Percentiles rank a stretch among this genome's conserved stretches.
Conservation (phyloP, 2,329 filamentous ascomycete species). For the Bipolaris zeicola region DNA sequence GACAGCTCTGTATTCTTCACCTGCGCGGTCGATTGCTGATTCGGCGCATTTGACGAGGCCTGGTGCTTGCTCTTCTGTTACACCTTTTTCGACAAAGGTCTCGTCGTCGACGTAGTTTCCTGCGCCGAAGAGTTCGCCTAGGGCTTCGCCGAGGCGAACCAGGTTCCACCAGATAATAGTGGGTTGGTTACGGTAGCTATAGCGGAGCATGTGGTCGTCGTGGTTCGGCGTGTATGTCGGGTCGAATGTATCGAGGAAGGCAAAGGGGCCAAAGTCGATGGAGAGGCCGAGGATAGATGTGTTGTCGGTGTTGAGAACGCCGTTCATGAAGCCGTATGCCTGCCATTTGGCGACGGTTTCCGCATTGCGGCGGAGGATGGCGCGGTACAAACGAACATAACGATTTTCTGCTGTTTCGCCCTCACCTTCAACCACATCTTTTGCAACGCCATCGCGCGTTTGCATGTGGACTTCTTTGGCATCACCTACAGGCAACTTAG, state of each 20-base stretch:
- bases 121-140: constrained; percentile 86
- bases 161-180: constrained; percentile 99
- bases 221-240: constrained; percentile 95
- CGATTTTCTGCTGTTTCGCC: constrained; percentile 77
- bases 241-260: constrained; percentile 97
- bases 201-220: constrained; percentile 85
- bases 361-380: constrained; percentile 84
- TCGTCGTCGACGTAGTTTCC: constrained; percentile 73
- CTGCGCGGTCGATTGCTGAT: constrained; percentile 76
- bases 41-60: constrained; percentile 81
- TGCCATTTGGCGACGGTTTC: constrained; percentile 92
- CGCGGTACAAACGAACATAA: constrained; percentile 84
- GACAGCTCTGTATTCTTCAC: constrained; percentile 85
- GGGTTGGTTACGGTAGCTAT: constrained; percentile 92
- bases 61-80: constrained; percentile 69
- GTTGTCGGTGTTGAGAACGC: constrained; percentile 97
- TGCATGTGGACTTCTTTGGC: constrained; percentile 56
- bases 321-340: constrained; percentile 99
- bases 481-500: constrained; percentile 55
- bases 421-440: constrained; percentile 69
- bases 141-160: constrained; percentile 83
- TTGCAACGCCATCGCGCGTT: constrained; percentile 55
- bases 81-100: constrained; percentile 73
- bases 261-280: constrained; percentile 95
- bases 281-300: constrained; percentile 88